Evolutionary conservation across 306 rosid species (phyloP).

Genomic region (Coriaria nepalensis): DNA sequence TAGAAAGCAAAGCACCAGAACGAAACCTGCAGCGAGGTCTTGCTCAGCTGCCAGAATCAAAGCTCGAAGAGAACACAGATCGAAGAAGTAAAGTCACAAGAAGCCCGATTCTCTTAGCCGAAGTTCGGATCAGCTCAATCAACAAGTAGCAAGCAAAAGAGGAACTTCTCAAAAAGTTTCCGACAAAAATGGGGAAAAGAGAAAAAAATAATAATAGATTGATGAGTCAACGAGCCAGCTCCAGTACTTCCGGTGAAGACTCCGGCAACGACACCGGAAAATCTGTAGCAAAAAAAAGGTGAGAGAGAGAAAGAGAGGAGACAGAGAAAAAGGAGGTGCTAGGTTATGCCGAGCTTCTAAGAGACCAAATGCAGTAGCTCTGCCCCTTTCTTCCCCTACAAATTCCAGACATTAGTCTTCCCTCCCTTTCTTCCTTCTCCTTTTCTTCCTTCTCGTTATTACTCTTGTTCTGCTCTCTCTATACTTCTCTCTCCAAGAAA

Average conservation of each 20-base stretch:
- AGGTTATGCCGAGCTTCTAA: slow-evolving; percentile 22
- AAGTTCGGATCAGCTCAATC: slow-evolving; percentile 24
- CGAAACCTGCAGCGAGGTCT: neutral
- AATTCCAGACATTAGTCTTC: slow-evolving; percentile 24
- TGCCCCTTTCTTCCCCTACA: slow-evolving; percentile 46
- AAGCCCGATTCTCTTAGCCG: slow-evolving; percentile 4
- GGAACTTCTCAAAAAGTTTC: neutral
- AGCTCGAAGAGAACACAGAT: slow-evolving; percentile 1
- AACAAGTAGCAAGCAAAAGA: neutral
- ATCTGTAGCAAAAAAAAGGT: slow-evolving; percentile 2
- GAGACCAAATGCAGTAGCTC: slow-evolving; percentile 43
- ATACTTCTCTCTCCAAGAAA: neutral
- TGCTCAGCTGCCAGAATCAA: neutral
- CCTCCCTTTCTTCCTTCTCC: slow-evolving; percentile 6
- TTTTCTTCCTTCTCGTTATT: slow-evolving; percentile 1
- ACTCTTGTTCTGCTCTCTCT: slow-evolving; percentile 3
- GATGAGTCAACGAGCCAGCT: no score
- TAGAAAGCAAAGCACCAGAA: no score
- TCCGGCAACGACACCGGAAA: slow-evolving; percentile 15
- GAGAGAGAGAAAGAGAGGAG: slow-evolving; percentile 8
- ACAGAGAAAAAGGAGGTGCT: slow-evolving; percentile 14
- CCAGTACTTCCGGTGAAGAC: neutral
- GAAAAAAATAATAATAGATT: neutral
- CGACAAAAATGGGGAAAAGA: neutral
- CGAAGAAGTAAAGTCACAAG: neutral